phyloP scores from a whole-genome alignment of 331 rosid genomes.

The Quercus tomentella region DNA sequence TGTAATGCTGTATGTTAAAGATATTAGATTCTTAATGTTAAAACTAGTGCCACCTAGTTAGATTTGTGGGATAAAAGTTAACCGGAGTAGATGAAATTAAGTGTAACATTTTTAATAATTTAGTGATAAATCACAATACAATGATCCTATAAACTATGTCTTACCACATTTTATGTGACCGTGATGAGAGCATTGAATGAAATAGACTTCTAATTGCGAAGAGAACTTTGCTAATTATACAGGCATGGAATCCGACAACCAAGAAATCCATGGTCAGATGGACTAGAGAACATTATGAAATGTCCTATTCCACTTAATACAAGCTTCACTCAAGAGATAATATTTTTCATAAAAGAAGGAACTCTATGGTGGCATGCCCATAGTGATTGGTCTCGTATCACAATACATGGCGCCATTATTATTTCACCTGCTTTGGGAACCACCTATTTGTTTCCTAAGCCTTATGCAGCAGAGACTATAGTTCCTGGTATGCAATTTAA shows the following conservation, averaged over 20 bases:
- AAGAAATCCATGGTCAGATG: conserved; percentile 53
- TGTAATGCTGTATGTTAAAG: no score
- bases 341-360: conserved; percentile 38
- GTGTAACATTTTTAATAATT: no score
- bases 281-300: conserved; percentile 43
- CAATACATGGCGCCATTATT: conserved; percentile 38
- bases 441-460: conserved; percentile 17
- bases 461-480: conserved; percentile 17
- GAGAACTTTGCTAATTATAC: background rate
- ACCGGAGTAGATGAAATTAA: no score
- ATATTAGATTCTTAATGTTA: no score
- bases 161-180: no score
- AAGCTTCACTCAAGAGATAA: conserved; percentile 27
- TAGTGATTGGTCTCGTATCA: conserved; percentile 44
- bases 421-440: conserved; percentile 1
- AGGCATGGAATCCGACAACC: conserved; percentile 42
- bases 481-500: conserved; percentile 17
- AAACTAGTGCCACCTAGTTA: no score
- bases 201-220: no score
- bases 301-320: conserved; percentile 31
- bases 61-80: no score
- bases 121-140: no score
- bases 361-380: conserved; percentile 60
- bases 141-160: no score
- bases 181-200: no score